Base-by-base conservation (phyloP, 169 alveolate genomes). In the Condylostoma magnum region DNA sequence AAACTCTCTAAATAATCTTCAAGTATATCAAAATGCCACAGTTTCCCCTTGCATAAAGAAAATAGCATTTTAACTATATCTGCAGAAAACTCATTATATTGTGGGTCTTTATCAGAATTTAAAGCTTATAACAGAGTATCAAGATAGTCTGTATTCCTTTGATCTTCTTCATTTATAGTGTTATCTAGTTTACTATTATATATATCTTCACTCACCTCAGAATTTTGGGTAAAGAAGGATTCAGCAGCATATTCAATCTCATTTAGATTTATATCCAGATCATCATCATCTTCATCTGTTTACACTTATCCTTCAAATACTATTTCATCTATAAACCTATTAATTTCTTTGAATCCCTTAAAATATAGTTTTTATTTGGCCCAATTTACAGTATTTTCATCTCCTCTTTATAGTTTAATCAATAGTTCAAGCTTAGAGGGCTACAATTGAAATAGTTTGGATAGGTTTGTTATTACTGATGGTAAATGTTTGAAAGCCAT, bases 401-500 rank as follows among this genome's bases (percentile, higher is more conserved):
- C 60, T 12, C n/a, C n/a, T 2, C 60, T 51, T 51, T 25, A 25
- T 1, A 33, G 37, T 51, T 51, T n/a, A 15, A 51, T 51, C 12
- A 51, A 18, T n/a, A 51, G 10, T 0, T n/a, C 25, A 51, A 51
- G 60, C 60, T 12, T 22, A 20, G n/a, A 20, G 15, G 15, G 33
- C 2, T 22, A 20, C n/a, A 51, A 18, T 51, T 51, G n/a, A 1
- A 51, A 51, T n/a, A 51, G 60, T n/a, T n/a, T 15, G n/a, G 60
- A 51, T 1, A 51, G 31, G 60, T 51, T 51, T 25, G 37, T 33
- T 51, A 25, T 22, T n/a, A 51, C 25, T 3, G 60, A n/a, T n/a
- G n/a, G 37, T 18, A 51, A 25, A 25, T 51, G 60, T 22, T 51
- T 51, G 25, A 51, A 51, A 10, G 60, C n/a, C 60, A 51, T 51